These are phyloP conservation scores for Hyparrhenia diplandra DNA, from an alignment of 176 grass and related monocot genomes.

Conservation along the genomic window DNA sequence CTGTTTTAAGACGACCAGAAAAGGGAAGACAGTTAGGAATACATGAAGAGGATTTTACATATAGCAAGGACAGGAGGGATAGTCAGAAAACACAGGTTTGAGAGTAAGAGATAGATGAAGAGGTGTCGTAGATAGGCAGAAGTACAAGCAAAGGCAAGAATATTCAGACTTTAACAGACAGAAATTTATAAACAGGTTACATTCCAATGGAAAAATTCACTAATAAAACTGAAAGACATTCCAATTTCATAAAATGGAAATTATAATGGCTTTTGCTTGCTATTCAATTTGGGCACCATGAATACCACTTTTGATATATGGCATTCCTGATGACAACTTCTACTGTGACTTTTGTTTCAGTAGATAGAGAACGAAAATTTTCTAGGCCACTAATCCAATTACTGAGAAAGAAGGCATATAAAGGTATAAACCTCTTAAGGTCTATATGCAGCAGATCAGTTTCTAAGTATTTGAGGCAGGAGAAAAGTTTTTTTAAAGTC, in stretches of 20 bases:
- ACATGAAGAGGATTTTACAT: background rate
- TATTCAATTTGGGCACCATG: background rate
- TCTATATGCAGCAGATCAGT: background rate
- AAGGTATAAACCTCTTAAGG: background rate
- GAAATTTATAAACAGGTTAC: background rate
- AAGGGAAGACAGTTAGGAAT: background rate
- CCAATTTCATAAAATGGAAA: background rate
- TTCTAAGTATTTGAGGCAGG: background rate
- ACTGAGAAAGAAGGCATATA: background rate
- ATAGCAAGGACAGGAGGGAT: background rate
- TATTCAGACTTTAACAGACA: background rate
- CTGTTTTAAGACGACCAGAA: conserved; percentile 2
- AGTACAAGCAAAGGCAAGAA: background rate
- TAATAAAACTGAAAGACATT: background rate
- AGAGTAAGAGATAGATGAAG: background rate
- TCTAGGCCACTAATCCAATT: background rate
- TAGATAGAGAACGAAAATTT: background rate
- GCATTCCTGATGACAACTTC: background rate
- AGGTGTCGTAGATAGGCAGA: background rate
- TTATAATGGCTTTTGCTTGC: background rate
- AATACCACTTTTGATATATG: background rate
- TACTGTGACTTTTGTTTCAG: background rate
- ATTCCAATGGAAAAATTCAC: background rate
- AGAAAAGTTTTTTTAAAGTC: background rate
- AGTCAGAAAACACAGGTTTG: background rate